phyloP scores from a whole-genome alignment of 179 eudicot species.

The Patellifolia procumbens region DNA sequence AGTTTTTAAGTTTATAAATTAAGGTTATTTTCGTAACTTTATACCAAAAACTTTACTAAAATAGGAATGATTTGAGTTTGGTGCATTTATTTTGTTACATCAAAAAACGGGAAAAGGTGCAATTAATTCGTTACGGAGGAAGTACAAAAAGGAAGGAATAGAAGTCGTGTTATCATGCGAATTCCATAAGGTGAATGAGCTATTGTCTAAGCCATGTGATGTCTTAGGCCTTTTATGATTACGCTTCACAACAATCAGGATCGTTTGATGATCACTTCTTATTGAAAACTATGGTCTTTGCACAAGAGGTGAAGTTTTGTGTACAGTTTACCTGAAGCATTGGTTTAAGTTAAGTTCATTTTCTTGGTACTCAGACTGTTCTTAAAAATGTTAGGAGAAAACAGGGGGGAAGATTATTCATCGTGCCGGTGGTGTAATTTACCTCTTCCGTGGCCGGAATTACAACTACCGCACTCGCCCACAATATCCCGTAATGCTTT shows the following conservation, averaged over 20 bases:
- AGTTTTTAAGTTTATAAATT: no score
- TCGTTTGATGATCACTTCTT: background rate
- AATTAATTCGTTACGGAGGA: no score
- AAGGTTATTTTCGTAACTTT: no score
- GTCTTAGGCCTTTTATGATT: background rate
- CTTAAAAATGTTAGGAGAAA: constrained; percentile 58
- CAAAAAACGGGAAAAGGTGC: no score
- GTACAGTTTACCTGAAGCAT: constrained; percentile 1
- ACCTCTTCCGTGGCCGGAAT: constrained; percentile 85
- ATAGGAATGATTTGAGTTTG: no score
- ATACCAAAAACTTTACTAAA: no score
- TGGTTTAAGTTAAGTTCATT: constrained; percentile 5
- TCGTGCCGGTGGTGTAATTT: constrained; percentile 77
- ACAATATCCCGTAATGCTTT: constrained; percentile 78
- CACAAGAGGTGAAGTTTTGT: background rate
- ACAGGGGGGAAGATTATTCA: constrained; percentile 90
- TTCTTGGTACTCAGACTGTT: constrained; percentile 24
- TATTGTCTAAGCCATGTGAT: background rate
- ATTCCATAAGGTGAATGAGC: background rate
- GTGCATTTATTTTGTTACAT: no score
- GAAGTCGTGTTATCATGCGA: background rate
- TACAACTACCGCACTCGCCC: constrained; percentile 81
- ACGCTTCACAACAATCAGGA: background rate
- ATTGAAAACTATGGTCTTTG: background rate
- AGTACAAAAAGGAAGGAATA: background rate